Evolutionary conservation across 441 rosid genomes (phyloP).

Genomic region (Arabidopsis hybrid): DNA sequence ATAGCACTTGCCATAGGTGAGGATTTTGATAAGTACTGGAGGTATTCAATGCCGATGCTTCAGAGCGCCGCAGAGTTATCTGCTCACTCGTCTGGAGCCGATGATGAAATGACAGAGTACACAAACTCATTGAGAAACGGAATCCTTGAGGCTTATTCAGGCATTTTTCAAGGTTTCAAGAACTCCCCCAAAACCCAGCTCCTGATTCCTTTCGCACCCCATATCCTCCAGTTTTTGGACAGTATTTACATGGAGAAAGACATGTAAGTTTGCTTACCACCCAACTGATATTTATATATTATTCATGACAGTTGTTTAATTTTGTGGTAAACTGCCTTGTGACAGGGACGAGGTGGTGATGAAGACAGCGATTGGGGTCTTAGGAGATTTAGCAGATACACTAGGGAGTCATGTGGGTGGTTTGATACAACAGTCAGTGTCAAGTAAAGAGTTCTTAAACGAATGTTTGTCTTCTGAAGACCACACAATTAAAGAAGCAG

Average conservation of each 20-base stretch:
- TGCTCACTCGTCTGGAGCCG: constrained; percentile 60
- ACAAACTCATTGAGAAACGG: constrained; percentile 76
- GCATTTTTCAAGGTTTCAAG: constrained; percentile 81
- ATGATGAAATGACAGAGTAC: constrained; percentile 75
- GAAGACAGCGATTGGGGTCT: constrained; percentile 78
- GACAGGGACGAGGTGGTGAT: constrained; percentile 73
- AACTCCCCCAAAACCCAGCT: constrained; percentile 72
- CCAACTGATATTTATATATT: neutral
- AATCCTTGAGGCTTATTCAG: constrained; percentile 75
- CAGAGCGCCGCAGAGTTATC: constrained; percentile 79
- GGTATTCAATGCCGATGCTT: constrained; percentile 76
- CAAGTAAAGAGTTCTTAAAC: constrained; percentile 73
- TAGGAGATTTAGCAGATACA: constrained; percentile 82
- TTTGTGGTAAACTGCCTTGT: constrained; percentile 15
- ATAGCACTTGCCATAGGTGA: constrained; percentile 79
- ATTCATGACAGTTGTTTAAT: neutral
- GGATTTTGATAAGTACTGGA: constrained; percentile 71
- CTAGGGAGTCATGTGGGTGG: constrained; percentile 72
- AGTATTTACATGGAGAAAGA: constrained; percentile 76
- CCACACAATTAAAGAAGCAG: constrained; percentile 78
- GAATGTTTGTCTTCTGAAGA: constrained; percentile 78
- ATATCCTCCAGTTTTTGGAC: constrained; percentile 73
- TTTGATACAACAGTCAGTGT: constrained; percentile 72
- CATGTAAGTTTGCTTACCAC: constrained; percentile 56
- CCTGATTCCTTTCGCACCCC: constrained; percentile 69